Percentiles rank a stretch among this genome's conserved stretches.
phyloP scores from a whole-genome alignment of 192 early-diverging fungal species.

The Lunasporangiospora selenospora region DNA sequence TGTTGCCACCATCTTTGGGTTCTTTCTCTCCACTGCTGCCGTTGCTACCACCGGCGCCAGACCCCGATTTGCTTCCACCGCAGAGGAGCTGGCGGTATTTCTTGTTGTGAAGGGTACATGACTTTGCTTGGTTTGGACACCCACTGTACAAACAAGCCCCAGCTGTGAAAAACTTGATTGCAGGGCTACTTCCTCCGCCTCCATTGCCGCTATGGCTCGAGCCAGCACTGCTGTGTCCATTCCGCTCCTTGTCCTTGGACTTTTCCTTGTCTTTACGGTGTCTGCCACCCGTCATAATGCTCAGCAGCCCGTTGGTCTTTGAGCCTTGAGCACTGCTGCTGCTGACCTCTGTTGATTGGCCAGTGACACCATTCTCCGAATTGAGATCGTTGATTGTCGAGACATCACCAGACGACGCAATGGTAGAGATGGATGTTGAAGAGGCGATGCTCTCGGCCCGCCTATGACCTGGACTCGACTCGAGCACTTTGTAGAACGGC shows the following conservation, averaged over 20 bases:
- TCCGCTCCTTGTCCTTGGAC: neutral
- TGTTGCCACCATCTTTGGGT: no score
- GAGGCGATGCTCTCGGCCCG: slow-evolving; percentile 26
- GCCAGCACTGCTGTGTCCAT: slow-evolving; percentile 10
- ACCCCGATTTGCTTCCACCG: no score
- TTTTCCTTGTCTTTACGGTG: slow-evolving; percentile 35
- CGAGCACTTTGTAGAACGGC: slow-evolving; percentile 23
- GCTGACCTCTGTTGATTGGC: neutral
- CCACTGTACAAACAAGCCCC: slow-evolving; percentile 26
- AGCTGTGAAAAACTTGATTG: slow-evolving; percentile 21
- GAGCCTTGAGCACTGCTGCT: neutral
- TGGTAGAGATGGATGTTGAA: slow-evolving; percentile 30
- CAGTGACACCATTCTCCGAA: slow-evolving; percentile 10
- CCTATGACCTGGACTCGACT: slow-evolving; percentile 4
- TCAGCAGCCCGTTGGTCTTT: slow-evolving; percentile 4
- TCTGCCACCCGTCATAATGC: slow-evolving; percentile 27
- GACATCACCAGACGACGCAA: slow-evolving; percentile 21
- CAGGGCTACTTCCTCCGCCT: slow-evolving; percentile 13
- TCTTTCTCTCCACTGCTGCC: no score
- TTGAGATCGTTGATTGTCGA: slow-evolving; percentile 22
- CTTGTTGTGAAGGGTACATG: slow-evolving; percentile 29
- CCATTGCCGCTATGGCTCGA: slow-evolving; percentile 22
- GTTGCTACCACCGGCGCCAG: no score
- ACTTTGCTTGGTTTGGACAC: slow-evolving; percentile 29
- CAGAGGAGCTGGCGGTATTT: no score